Conservation (phyloP, 2,329 filamentous ascomycete species). For the Macrophomina tecta region DNA sequence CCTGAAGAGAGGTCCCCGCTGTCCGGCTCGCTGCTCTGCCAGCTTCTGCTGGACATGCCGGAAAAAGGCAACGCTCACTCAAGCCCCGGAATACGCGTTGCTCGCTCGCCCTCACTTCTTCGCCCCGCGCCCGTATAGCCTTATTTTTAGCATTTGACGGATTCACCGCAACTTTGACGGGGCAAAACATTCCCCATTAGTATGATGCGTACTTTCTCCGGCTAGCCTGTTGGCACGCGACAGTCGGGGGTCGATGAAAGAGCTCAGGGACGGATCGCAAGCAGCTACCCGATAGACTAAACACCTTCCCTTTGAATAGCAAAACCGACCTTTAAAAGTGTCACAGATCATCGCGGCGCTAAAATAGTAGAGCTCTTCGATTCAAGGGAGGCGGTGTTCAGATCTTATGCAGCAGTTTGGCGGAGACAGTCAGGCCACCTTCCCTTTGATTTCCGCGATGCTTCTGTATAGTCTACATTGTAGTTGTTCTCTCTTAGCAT, state of each 20-base stretch:
- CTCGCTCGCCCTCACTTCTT: not conserved
- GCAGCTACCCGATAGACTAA: not conserved
- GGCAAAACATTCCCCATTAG: not conserved
- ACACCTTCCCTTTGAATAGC: conserved; percentile 6
- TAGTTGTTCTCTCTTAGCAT: no score
- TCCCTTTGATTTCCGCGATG: no score
- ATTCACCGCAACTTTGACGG: not conserved
- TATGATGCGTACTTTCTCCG: not conserved
- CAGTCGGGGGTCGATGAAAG: not conserved
- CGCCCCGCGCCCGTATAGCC: not conserved
- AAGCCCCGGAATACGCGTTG: not conserved
- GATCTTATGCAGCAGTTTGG: no score
- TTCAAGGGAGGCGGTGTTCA: no score
- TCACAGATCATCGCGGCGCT: not conserved
- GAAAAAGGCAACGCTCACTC: not conserved
- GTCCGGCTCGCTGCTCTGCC: no score
- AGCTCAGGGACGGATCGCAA: not conserved
- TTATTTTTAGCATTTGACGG: conserved; percentile 9
- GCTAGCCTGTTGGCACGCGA: not conserved
- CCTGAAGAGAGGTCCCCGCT: not conserved
- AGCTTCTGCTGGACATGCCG: not conserved
- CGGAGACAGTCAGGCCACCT: no score
- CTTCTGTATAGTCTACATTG: no score
- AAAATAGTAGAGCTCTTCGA: not conserved
- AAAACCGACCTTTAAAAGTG: not conserved